These are phyloP conservation scores for Rhizoctonia solani DNA, from an alignment of 1,284 basidiomycete species.

Conservation along the genomic window DNA sequence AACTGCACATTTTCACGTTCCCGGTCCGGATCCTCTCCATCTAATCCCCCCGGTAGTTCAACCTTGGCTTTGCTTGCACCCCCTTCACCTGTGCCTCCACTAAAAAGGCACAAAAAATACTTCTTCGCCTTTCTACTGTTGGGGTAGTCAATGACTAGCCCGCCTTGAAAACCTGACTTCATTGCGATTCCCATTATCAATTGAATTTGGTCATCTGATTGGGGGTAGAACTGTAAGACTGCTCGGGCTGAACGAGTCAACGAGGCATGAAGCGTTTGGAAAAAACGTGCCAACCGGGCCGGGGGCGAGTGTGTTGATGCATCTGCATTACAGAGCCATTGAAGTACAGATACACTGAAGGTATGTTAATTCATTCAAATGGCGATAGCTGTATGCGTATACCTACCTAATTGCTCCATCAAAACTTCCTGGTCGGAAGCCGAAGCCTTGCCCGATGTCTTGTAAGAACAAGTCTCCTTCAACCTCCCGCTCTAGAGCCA, in stretches of 20 bases:
- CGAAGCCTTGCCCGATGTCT: slow-evolving; percentile 92
- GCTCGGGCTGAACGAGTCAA: slow-evolving; percentile 92
- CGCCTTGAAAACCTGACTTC: slow-evolving; percentile 95
- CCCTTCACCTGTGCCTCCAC: slow-evolving; percentile 38
- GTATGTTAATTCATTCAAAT: neutral
- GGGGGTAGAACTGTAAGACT: slow-evolving; percentile 95
- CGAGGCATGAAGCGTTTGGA: slow-evolving; percentile 92
- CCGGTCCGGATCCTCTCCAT: slow-evolving; percentile 53
- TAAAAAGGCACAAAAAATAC: slow-evolving; percentile 65
- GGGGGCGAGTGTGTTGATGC: slow-evolving; percentile 91
- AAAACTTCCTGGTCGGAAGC: slow-evolving; percentile 94
- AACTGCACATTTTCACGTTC: slow-evolving; percentile 60
- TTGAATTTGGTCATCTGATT: slow-evolving; percentile 92
- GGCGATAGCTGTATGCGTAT: slow-evolving; percentile 38
- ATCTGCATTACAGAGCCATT: slow-evolving; percentile 99
- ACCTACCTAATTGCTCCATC: slow-evolving; percentile 93
- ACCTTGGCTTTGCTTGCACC: slow-evolving; percentile 46
- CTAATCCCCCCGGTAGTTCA: slow-evolving; percentile 73
- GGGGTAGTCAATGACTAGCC: slow-evolving; percentile 95
- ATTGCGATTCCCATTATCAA: slow-evolving; percentile 94
- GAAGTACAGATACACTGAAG: slow-evolving; percentile 90
- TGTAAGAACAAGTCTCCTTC: slow-evolving; percentile 92
- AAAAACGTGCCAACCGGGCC: slow-evolving; percentile 89
- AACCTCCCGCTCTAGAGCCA: slow-evolving; percentile 90
- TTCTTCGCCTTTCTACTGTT: slow-evolving; percentile 94